phyloP scores from a whole-genome alignment of 202 grass and related monocot genomes.

The Zizania palustris region DNA sequence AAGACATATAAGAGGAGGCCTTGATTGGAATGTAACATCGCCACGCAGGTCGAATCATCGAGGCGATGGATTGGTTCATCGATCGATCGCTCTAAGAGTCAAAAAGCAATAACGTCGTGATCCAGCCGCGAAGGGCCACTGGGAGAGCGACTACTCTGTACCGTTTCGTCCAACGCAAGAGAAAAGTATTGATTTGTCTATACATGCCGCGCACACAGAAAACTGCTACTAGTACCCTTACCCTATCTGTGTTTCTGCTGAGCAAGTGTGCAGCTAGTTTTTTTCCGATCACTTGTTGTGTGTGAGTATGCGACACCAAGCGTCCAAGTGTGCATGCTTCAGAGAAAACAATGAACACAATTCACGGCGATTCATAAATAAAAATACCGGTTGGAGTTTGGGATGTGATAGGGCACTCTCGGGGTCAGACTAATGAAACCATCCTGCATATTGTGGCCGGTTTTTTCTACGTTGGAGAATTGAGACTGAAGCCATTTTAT shows the following conservation, averaged over 20 bases:
- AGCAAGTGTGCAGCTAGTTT: neutral
- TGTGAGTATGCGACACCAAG: too few relatives aligned
- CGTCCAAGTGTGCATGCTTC: slow-evolving; percentile 19
- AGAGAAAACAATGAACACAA: slow-evolving; percentile 35
- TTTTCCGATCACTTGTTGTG: slow-evolving; percentile 30
- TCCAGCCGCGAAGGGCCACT: slow-evolving; percentile 31
- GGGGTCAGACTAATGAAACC: slow-evolving; percentile 32
- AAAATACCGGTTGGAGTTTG: slow-evolving; percentile 3
- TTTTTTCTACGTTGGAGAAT: neutral
- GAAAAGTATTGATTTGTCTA: slow-evolving; percentile 16
- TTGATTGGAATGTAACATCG: slow-evolving; percentile 55
- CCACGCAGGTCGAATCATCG: slow-evolving; percentile 43
- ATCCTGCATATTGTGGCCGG: slow-evolving; percentile 4
- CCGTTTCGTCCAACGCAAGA: slow-evolving; percentile 50
- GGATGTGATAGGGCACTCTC: neutral
- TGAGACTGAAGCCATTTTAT: neutral
- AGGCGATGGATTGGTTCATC: neutral
- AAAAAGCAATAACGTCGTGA: slow-evolving; percentile 36
- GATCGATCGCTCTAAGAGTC: slow-evolving; percentile 34
- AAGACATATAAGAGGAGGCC: neutral
- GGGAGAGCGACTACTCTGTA: slow-evolving; percentile 48
- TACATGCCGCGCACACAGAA: neutral
- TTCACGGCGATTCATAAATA: neutral
- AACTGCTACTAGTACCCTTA: neutral
- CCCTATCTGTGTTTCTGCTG: neutral